phyloP scores from a whole-genome alignment of 2,329 filamentous ascomycete genomes.

The Clonostachys solani region DNA sequence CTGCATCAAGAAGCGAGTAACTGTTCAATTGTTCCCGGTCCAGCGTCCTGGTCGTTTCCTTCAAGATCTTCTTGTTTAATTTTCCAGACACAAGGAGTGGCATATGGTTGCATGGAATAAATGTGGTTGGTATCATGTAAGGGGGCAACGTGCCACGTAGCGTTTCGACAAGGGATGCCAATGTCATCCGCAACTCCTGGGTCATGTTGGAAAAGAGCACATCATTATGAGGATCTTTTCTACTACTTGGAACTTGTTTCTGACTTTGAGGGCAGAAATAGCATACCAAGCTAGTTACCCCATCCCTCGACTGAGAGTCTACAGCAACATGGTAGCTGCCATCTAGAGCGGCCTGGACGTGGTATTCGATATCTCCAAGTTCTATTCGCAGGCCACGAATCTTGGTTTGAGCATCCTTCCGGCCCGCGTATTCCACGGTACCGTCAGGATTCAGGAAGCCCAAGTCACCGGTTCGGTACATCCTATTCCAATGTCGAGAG shows the following conservation, averaged over 20 bases:
- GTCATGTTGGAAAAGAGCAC: neutral
- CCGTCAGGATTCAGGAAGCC: slow-evolving; percentile 18
- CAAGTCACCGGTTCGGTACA: slow-evolving; percentile 7
- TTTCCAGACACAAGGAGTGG: slow-evolving; percentile 8
- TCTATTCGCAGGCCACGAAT: slow-evolving; percentile 49
- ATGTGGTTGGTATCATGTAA: slow-evolving; percentile 12
- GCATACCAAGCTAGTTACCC: neutral
- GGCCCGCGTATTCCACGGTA: slow-evolving; percentile 34
- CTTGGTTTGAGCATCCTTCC: slow-evolving; percentile 53
- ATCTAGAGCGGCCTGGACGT: neutral
- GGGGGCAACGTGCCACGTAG: neutral
- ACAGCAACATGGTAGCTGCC: neutral
- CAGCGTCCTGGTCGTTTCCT: neutral
- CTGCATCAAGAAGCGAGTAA: neutral
- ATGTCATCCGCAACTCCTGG: neutral
- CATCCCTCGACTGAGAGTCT: slow-evolving; percentile 1
- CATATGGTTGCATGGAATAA: slow-evolving; percentile 7
- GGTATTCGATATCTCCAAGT: slow-evolving; percentile 17
- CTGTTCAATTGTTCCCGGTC: neutral
- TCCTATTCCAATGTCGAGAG: neutral
- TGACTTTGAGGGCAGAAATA: neutral
- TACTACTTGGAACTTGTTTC: neutral
- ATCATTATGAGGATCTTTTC: neutral
- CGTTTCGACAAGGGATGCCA: neutral
- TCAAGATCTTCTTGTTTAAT: slow-evolving; percentile 4